phyloP scores from a whole-genome alignment of 306 rosid genomes.

The Begonia loranthoides region DNA sequence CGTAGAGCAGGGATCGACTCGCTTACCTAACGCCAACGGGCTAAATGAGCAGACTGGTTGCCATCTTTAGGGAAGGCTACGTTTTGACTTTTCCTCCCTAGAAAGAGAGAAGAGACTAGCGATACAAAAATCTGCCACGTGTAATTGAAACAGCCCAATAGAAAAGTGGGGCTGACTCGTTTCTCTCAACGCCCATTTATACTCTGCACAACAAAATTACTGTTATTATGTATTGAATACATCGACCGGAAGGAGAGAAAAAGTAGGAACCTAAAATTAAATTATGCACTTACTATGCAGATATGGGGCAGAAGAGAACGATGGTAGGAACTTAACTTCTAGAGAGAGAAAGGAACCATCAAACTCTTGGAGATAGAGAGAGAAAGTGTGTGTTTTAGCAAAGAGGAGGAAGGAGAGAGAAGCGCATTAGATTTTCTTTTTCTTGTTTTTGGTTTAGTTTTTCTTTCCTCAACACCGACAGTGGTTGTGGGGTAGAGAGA shows the following conservation, averaged over 20 bases:
- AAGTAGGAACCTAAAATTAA: background rate
- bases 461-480: too few relatives aligned
- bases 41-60: too few relatives aligned
- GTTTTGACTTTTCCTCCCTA: too few relatives aligned
- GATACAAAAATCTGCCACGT: slow-evolving; percentile 3
- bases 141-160: slow-evolving; percentile 9
- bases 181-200: slow-evolving; percentile 14
- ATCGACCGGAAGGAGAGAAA: slow-evolving; percentile 2
- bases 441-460: background rate
- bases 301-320: background rate
- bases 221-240: background rate
- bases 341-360: background rate
- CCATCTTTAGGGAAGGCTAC: too few relatives aligned
- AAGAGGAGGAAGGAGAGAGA: background rate
- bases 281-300: background rate
- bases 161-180: slow-evolving; percentile 6
- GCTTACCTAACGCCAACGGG: too few relatives aligned
- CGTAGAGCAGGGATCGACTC: too few relatives aligned
- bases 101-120: too few relatives aligned
- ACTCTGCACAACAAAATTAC: slow-evolving; percentile 2
- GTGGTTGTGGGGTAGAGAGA: too few relatives aligned
- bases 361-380: background rate
- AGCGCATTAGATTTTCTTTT: background rate
- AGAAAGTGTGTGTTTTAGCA: background rate
- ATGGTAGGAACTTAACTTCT: background rate